Percentiles rank a stretch among this genome's conserved stretches.
Conservation (phyloP, 345 rosid genomes). For the Eucalyptus curtisii region DNA sequence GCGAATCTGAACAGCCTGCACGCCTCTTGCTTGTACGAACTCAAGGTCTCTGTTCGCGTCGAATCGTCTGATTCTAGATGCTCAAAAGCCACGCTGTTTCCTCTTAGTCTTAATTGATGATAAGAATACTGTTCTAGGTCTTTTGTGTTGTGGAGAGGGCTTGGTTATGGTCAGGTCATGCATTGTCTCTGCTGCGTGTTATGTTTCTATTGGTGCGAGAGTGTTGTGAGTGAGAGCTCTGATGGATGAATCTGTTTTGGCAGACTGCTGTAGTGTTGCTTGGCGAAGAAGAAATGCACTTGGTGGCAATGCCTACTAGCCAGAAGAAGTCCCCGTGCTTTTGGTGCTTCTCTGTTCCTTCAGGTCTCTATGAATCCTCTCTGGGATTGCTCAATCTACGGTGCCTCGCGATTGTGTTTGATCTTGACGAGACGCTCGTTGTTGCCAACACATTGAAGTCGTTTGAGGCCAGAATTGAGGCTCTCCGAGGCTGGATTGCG, state of each 20-base stretch:
- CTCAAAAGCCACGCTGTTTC: neutral
- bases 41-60: slow-evolving; percentile 33
- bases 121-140: neutral
- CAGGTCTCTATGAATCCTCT: slow-evolving; percentile 65
- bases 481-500: slow-evolving; percentile 56
- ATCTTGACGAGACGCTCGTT: slow-evolving; percentile 89
- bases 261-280: slow-evolving; percentile 86
- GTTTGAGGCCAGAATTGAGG: slow-evolving; percentile 76
- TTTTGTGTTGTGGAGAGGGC: neutral
- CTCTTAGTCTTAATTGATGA: neutral
- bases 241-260: neutral
- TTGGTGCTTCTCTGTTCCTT: slow-evolving; percentile 78
- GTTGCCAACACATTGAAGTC: slow-evolving; percentile 98
- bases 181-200: neutral
- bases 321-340: slow-evolving; percentile 91
- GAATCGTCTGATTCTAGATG: neutral
- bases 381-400: slow-evolving; percentile 69
- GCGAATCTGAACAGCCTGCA: slow-evolving; percentile 63
- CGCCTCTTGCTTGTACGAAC: slow-evolving; percentile 68
- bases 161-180: neutral
- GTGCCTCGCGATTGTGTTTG: slow-evolving; percentile 85
- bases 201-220: neutral
- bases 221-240: neutral
- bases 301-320: slow-evolving; percentile 96
- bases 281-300: slow-evolving; percentile 86